Evolutionary conservation across 345 rosid species (phyloP), one percentile per base, ranked within the genome.

Genomic region (Salix udensis): DNA sequence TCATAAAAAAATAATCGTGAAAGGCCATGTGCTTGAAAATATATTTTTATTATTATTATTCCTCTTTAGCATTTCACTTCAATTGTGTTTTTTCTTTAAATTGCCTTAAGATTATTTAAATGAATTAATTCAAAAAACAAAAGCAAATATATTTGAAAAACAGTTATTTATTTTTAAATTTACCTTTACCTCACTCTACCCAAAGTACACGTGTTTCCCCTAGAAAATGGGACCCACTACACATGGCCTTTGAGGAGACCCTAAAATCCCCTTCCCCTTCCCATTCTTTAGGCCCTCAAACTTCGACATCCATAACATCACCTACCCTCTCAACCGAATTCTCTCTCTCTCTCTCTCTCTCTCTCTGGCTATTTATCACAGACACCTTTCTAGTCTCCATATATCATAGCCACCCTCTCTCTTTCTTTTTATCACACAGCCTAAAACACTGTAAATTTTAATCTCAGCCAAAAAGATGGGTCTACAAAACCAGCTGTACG

Each of bases 401-500:
- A 68, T 5, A 53, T 53, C 15, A 28, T 19, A 55, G 18, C 4
- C 13, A 44, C 3, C 39, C 11, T 24, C 37, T 24, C 37, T 26
- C 37, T 69, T 7, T 44, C 23, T 31, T 6, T 21, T 5, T 40
- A 68, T 18, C 18, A 39, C 44, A 18, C 4, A 40, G 13, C 30
- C 1, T 2, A 18, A 31, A 14, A 5, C 31, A 15, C 40, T 6
- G 62, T 3, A 23, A 40, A 40, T 40, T 40, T 40, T 40, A 40
- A n/a, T 10, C 62, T 58, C 71, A 65, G 16, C 18, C 68, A 15
- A 6, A 31, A 65, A 18, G 77, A 93, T 93, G 97, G 96, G 97
- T 14, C 74, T 93, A 55, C 92, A 90, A 74, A 82, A 86, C 83
- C 92, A 90, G 77, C 88, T 91, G 10, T 83, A 78, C 86, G 96